phyloP scores from a whole-genome alignment of 1,284 basidiomycete genomes.

The Athelia sp. region DNA sequence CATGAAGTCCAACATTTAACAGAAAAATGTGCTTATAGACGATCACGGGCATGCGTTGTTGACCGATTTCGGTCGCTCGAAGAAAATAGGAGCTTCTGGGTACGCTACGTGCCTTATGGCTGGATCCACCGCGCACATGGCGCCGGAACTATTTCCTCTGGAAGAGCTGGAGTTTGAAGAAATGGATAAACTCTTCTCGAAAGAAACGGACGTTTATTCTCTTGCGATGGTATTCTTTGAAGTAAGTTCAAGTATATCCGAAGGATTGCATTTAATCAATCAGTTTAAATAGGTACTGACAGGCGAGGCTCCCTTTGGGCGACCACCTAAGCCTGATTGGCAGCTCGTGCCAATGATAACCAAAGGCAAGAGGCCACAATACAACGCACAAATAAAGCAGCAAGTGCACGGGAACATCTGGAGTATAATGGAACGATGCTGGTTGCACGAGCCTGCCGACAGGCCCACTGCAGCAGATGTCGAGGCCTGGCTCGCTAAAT shows the following conservation, averaged over 20 bases:
- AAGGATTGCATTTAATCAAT: background rate
- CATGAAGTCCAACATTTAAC: too few relatives aligned
- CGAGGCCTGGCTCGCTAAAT: too few relatives aligned
- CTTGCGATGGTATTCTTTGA: constrained; percentile 1
- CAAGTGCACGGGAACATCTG: too few relatives aligned
- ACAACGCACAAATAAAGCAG: background rate
- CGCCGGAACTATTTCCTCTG: background rate
- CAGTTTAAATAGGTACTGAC: background rate
- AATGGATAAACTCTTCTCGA: background rate
- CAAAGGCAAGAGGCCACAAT: background rate
- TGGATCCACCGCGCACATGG: background rate
- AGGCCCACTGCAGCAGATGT: too few relatives aligned
- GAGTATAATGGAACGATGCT: too few relatives aligned
- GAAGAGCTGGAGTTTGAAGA: background rate
- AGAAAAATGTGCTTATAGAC: background rate
- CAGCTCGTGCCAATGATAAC: background rate
- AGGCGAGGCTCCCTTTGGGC: background rate
- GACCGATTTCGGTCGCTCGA: background rate
- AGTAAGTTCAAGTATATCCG: background rate
- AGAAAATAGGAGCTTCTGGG: background rate
- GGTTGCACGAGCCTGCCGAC: too few relatives aligned
- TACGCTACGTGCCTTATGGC: background rate
- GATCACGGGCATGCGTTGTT: background rate
- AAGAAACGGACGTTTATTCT: background rate
- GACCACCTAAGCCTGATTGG: background rate